Base-by-base conservation (phyloP, 2,329 filamentous ascomycete species). In the Fusarium sp. region DNA sequence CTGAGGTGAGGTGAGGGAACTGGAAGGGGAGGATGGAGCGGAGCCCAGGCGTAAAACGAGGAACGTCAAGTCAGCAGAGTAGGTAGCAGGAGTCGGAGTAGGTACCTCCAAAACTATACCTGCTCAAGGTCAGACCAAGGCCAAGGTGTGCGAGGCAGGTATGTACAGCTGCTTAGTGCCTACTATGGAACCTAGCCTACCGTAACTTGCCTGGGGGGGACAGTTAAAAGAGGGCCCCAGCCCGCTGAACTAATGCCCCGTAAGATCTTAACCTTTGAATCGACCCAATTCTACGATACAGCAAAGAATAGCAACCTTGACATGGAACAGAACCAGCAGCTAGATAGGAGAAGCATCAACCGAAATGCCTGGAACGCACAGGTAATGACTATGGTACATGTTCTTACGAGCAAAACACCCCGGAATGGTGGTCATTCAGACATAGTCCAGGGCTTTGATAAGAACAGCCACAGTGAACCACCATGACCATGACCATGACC, bases 31-130 rank as follows among this genome's bases (percentile, higher is more conserved):
- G 52, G 55, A 55, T 49, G 26, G 33, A 57, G 67, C 49, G 60
- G 64, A 71, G 59, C 45, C 60, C 39, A 45, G 44, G 47, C 24
- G 52, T 47, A 42, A 56, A 56, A 55, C 36, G 52, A 64, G 55
- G 59, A 49, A 64, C 46, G 46, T 59, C 61, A 65, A 62, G 65
- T 71, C 68, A 67, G 55, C 64, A 59, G 57, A 62, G n/a, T n/a
- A n/a, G n/a, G 46, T 50, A 38, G 28, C 26, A 31, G 58, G 46
- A 46, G 60, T 51, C 19, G 19, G 26, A 28, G 42, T 43, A 39
- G 33, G 51, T 50, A 64, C 39, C 44, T 49, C 31, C n/a, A 46
- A 19, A 24, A 33, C 39, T 7, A 58, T 42, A 55, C 49, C 44
- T 49, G 45, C 56, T 62, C 52, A 39, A 68, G 64, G 45, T 43